Percentiles rank a stretch among this genome's conserved stretches.
Conservation (phyloP, 1,284 basidiomycete genomes). For the Sporisorium reilianum region DNA sequence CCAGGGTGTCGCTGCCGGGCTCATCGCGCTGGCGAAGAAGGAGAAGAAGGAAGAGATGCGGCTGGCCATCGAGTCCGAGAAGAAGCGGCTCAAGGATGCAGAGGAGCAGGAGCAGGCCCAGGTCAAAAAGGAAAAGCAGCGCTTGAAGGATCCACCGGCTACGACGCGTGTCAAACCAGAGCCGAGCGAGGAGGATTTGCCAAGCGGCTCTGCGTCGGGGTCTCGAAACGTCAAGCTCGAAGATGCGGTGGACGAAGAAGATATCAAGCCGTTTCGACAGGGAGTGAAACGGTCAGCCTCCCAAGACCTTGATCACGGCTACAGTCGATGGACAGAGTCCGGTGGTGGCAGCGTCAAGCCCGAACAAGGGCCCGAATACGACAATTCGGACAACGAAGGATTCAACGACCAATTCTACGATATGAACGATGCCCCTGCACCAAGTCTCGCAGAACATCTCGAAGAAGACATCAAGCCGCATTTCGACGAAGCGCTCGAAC, state of each 20-base stretch:
- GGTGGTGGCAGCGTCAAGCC: neutral
- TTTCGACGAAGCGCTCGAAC: conserved; percentile 26
- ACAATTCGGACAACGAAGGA: conserved; percentile 16
- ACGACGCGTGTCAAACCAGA: conserved; percentile 10
- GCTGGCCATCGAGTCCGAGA: conserved; percentile 48
- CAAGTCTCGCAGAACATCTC: neutral
- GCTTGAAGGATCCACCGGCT: conserved; percentile 16
- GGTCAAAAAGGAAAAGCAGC: conserved; percentile 25
- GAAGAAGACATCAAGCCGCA: conserved; percentile 36
- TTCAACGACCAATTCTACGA: conserved; percentile 30
- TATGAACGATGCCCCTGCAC: neutral
- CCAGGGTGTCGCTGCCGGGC: conserved; percentile 38
- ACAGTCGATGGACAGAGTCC: conserved; percentile 16
- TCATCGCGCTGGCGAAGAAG: conserved; percentile 46
- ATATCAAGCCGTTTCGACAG: conserved; percentile 30
- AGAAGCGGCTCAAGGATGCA: conserved; percentile 36
- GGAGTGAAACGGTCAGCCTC: conserved; percentile 29
- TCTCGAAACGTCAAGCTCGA: conserved; percentile 49
- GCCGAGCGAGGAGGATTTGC: neutral
- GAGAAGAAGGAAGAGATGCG: conserved; percentile 55
- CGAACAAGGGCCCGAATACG: conserved; percentile 2
- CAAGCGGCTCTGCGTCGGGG: neutral
- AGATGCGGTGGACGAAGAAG: conserved; percentile 30
- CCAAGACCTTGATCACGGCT: conserved; percentile 6
- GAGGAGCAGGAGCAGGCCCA: conserved; percentile 20